Evolutionary conservation across 495 filamentous ascomycete genomes (phyloP).

Genomic region (Xylaria telfairii): DNA sequence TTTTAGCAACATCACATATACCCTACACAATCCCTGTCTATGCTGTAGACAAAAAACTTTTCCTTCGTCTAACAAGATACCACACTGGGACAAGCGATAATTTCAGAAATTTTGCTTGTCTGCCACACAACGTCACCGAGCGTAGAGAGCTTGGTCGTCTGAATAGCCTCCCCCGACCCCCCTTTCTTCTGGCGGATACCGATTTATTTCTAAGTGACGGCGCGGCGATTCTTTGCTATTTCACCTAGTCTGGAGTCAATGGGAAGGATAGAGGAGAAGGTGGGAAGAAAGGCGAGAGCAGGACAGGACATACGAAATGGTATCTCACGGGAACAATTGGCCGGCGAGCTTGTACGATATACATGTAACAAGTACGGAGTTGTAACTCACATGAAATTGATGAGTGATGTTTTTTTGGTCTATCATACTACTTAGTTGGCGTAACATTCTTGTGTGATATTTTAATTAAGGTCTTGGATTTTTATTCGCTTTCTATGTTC

Average conservation of each 20-base stretch:
- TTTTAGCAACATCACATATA: constrained; percentile 12
- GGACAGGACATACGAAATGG: not conserved
- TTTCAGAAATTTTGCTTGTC: not conserved
- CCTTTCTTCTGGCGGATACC: not conserved
- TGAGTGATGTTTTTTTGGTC: not conserved
- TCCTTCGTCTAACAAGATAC: not conserved
- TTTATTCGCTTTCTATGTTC: too few relatives aligned
- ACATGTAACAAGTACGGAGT: constrained; percentile 1
- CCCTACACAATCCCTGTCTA: not conserved
- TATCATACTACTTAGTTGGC: not conserved
- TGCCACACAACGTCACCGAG: not conserved
- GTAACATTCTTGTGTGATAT: too few relatives aligned
- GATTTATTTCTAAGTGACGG: not conserved
- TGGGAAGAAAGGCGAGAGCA: not conserved
- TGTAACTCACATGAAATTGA: not conserved
- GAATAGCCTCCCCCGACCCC: not conserved
- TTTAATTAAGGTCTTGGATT: too few relatives aligned
- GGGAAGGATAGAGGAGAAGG: not conserved
- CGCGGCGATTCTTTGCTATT: not conserved
- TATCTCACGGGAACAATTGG: not conserved
- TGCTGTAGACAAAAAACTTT: not conserved
- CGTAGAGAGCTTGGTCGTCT: not conserved
- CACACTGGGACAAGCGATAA: not conserved
- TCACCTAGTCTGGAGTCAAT: not conserved
- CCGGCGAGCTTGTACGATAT: constrained; percentile 7